These are phyloP conservation scores for Stentor coeruleus DNA, from an alignment of 73 alveolate species.

Conservation along the genomic window DNA sequence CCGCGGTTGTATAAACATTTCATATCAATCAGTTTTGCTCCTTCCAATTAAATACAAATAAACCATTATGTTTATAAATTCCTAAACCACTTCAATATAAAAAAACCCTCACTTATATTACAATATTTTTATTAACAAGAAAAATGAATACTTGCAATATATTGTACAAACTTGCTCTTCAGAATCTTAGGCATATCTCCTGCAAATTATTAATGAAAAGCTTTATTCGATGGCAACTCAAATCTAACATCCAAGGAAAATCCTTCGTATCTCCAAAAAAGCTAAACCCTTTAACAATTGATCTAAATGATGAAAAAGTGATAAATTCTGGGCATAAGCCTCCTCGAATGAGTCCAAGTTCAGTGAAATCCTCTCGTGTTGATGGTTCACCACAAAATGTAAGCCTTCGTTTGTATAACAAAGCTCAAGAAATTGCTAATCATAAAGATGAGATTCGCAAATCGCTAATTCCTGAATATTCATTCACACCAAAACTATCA, in stretches of 20 bases:
- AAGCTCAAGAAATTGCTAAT: not conserved
- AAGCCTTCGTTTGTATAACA: not conserved
- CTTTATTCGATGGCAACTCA: not conserved
- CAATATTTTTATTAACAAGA: too few relatives aligned
- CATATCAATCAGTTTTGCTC: too few relatives aligned
- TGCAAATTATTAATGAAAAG: not conserved
- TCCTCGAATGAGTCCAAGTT: not conserved
- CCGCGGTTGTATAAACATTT: too few relatives aligned
- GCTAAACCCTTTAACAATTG: too few relatives aligned
- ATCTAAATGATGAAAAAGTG: too few relatives aligned
- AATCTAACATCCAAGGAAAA: not conserved
- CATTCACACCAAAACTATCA: not conserved
- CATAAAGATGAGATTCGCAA: not conserved
- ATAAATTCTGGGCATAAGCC: too few relatives aligned
- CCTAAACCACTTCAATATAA: too few relatives aligned
- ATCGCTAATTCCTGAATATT: constrained; percentile 1
- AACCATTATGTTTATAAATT: too few relatives aligned
- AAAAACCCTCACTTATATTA: too few relatives aligned
- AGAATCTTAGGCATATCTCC: not conserved
- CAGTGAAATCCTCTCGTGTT: not conserved
- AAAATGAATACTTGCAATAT: too few relatives aligned
- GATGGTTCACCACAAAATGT: not conserved
- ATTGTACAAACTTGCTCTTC: too few relatives aligned
- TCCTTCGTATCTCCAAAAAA: not conserved
- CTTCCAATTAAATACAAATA: too few relatives aligned